Evolutionary conservation across 2,329 filamentous ascomycete genomes (phyloP).

Genomic region (Didymella pinodella): DNA sequence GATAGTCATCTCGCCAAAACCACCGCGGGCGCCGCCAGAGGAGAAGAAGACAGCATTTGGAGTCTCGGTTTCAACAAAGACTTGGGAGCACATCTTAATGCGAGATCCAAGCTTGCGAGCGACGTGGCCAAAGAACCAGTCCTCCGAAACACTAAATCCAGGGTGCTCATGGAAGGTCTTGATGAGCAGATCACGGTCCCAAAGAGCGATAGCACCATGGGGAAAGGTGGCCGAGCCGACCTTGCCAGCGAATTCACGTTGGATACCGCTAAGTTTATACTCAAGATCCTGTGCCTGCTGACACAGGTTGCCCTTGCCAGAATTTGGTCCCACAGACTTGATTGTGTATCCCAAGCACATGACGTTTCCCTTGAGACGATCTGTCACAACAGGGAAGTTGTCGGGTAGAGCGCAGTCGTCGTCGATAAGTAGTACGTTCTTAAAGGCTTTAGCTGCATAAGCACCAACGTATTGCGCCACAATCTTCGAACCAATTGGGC

Average conservation of each 20-base stretch:
- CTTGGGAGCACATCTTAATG: constrained; percentile 59
- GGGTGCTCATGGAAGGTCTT: constrained; percentile 59
- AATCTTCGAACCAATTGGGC: constrained; percentile 59
- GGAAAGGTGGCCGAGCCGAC: constrained; percentile 60
- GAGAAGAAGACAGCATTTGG: constrained; percentile 56
- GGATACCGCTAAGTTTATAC: constrained; percentile 60
- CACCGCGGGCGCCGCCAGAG: constrained; percentile 53
- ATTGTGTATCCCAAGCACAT: constrained; percentile 58
- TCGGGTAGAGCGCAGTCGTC: constrained; percentile 59
- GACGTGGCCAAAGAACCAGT: constrained; percentile 63
- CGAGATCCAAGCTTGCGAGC: constrained; percentile 56
- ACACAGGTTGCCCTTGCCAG: constrained; percentile 38
- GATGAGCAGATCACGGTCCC: constrained; percentile 57
- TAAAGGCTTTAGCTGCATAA: constrained; percentile 56
- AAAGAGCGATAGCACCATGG: constrained; percentile 61
- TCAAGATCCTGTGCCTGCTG: constrained; percentile 61
- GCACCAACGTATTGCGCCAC: constrained; percentile 60
- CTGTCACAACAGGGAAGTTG: constrained; percentile 58
- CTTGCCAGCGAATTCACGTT: constrained; percentile 55
- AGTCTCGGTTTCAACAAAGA: constrained; percentile 62
- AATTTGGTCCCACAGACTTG: constrained; percentile 20
- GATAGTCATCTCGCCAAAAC: constrained; percentile 63
- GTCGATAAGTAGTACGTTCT: constrained; percentile 59
- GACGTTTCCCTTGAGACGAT: constrained; percentile 53
- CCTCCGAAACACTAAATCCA: constrained; percentile 60